Percentiles rank a stretch among this genome's conserved stretches.
These are phyloP conservation scores for Pichia kluyveri DNA, from an alignment of 805 yeast species.

Conservation along the genomic window DNA sequence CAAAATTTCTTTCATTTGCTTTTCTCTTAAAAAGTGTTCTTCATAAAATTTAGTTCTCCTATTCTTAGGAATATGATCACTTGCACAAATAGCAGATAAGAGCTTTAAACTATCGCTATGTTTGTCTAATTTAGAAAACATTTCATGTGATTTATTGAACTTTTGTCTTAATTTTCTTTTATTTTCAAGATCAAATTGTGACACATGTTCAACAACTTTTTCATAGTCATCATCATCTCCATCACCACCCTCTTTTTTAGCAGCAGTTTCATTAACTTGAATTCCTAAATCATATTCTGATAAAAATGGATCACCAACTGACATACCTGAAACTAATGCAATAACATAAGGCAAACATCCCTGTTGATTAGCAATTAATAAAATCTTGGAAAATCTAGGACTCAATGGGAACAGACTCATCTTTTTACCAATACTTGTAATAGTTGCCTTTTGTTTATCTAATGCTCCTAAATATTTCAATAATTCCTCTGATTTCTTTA, in stretches of 20 bases:
- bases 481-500: slow-evolving; percentile 58
- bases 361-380: slow-evolving; percentile 79
- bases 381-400: slow-evolving; percentile 88
- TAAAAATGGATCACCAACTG: slow-evolving; percentile 89
- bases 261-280: slow-evolving; percentile 15
- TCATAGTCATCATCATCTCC: slow-evolving; percentile 20
- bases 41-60: slow-evolving; percentile 39
- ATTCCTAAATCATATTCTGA: slow-evolving; percentile 68
- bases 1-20: slow-evolving; percentile 75
- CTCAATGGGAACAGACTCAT: slow-evolving; percentile 91
- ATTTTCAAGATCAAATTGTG: slow-evolving; percentile 30
- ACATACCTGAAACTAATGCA: slow-evolving; percentile 82
- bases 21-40: slow-evolving; percentile 63
- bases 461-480: slow-evolving; percentile 75
- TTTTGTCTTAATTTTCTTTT: slow-evolving; percentile 36
- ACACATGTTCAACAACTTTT: slow-evolving; percentile 27
- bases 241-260: slow-evolving; percentile 28
- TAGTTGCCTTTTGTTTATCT: slow-evolving; percentile 33
- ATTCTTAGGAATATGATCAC: slow-evolving; percentile 59
- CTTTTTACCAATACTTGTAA: slow-evolving; percentile 73
- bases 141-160: slow-evolving; percentile 48
- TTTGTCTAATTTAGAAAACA: slow-evolving; percentile 61
- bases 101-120: slow-evolving; percentile 67
- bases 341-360: slow-evolving; percentile 82
- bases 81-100: slow-evolving; percentile 79